Percentiles rank a stretch among this genome's conserved stretches.
phyloP scores from a whole-genome alignment of 139 green algal genomes.

The Chlamydomonas urium region DNA sequence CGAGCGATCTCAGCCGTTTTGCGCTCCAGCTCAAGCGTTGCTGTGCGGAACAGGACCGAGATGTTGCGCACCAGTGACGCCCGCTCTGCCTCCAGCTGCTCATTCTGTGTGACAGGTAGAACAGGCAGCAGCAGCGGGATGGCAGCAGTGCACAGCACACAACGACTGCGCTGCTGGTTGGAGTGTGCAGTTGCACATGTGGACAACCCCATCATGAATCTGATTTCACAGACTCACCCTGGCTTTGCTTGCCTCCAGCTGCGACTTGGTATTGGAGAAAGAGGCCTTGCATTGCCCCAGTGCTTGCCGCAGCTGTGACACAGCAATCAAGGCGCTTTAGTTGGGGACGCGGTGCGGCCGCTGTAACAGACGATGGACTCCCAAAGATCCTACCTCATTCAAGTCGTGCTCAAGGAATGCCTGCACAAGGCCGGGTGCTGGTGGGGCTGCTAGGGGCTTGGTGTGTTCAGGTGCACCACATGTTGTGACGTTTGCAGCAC shows the following conservation, averaged over 20 bases:
- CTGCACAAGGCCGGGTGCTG: not conserved
- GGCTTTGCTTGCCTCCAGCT: not conserved
- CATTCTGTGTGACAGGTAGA: constrained; percentile 30
- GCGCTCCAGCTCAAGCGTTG: constrained; percentile 63
- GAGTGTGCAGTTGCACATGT: not conserved
- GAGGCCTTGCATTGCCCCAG: too few species aligned
- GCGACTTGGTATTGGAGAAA: not conserved
- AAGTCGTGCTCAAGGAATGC: constrained; percentile 17
- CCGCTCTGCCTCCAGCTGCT: constrained; percentile 28
- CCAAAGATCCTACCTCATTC: constrained; percentile 4
- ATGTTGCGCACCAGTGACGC: constrained; percentile 59
- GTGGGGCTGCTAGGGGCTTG: not conserved
- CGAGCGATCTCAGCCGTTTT: constrained; percentile 57
- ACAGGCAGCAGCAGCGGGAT: too few species aligned
- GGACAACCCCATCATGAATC: not conserved
- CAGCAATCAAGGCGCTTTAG: too few species aligned
- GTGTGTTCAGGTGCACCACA: not conserved
- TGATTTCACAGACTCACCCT: not conserved
- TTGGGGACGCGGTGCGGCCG: not conserved
- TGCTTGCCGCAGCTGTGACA: too few species aligned
- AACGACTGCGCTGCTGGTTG: too few species aligned
- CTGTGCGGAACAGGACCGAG: constrained; percentile 66
- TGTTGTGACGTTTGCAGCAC: not conserved
- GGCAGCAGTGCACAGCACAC: too few species aligned
- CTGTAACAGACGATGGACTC: not conserved